Base-by-base conservation (phyloP, 2,329 filamentous ascomycete species). In the Fusarium mexicanum region DNA sequence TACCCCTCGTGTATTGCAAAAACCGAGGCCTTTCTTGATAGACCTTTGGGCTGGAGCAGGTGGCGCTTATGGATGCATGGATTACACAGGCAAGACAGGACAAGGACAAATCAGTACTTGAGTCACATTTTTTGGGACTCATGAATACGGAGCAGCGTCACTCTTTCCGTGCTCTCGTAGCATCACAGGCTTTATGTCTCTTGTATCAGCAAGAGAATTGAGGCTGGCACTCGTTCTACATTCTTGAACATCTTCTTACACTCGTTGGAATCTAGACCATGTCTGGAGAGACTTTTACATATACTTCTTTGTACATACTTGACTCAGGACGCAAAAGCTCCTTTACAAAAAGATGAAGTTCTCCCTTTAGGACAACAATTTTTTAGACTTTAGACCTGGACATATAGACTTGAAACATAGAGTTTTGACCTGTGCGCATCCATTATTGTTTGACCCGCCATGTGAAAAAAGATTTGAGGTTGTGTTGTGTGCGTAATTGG, bases 191-290 rank as follows among this genome's bases (percentile, higher is more conserved):
- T 78, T 74, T 76, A 76, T 69, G 71, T 64, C 61, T 79, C 76
- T 73, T 69, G 74, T 69, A 62, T 69, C 31, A 54, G 58, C 71
- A 76, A 73, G 76, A 67, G 75, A 67, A 41, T 78, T 63, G 70
- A 73, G 74, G 67, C 79, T 80, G 77, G 78, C 79, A 78, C 75
- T 80, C 79, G 60, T 68, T 80, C 71, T 60, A 60, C 57, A 71
- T 74, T 74, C 67, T 65, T 59, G 55, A 62, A 74, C 68, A 70
- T 66, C 47, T 78, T 79, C 75, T 73, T 46, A 76, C 79, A 72
- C 64, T 80, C 78, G 47, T 55, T 80, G 58, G 54, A 69, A 61
- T 38, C 50, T 53, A 64, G 57, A 43, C 73, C 47, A 71, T 50
- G 46, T 74, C 64, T 66, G 54, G 67, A 41, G 41, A 51, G 24